Conservation (phyloP, 2,329 filamentous ascomycete genomes). For the Microdochium trichocladiopsis region DNA sequence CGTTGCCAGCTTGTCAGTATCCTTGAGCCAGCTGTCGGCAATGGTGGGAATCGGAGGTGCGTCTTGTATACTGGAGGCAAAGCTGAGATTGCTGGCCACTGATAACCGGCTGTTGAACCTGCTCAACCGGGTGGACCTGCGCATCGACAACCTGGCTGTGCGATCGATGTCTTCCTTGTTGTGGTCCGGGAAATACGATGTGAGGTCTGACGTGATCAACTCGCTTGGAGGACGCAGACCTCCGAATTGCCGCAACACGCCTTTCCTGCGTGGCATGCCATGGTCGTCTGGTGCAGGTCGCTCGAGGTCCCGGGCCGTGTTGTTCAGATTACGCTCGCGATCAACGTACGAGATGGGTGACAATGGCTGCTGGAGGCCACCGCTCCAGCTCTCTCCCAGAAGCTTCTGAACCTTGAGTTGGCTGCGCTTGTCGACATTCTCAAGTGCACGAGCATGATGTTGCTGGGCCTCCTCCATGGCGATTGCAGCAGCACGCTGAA, state of each 20-base stretch:
- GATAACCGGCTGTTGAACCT: slow-evolving; percentile 89
- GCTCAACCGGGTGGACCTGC: slow-evolving; percentile 84
- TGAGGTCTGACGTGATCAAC: slow-evolving; percentile 91
- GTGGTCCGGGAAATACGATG: slow-evolving; percentile 95
- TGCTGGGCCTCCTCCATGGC: slow-evolving; percentile 81
- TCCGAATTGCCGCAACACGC: slow-evolving; percentile 72
- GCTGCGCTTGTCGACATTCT: slow-evolving; percentile 65
- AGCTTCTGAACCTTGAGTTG: slow-evolving; percentile 85
- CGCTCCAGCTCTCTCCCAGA: slow-evolving; percentile 79
- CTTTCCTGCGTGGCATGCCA: slow-evolving; percentile 39
- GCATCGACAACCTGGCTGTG: slow-evolving; percentile 86
- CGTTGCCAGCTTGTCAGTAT: slow-evolving; percentile 46
- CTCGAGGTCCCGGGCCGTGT: slow-evolving; percentile 51
- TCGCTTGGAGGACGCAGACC: slow-evolving; percentile 91
- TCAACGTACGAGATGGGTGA: slow-evolving; percentile 72
- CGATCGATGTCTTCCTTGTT: slow-evolving; percentile 91
- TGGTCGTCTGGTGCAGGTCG: slow-evolving; percentile 43
- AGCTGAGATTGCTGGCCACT: slow-evolving; percentile 88
- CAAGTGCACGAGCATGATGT: slow-evolving; percentile 56
- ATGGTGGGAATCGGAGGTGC: slow-evolving; percentile 94
- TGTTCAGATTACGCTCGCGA: slow-evolving; percentile 59
- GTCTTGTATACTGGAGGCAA: slow-evolving; percentile 85
- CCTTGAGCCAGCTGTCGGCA: slow-evolving; percentile 82
- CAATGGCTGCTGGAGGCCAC: slow-evolving; percentile 73
- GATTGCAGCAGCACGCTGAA: slow-evolving; percentile 81